These are phyloP conservation scores for Citrus mangshanensis DNA, from an alignment of 345 rosid genomes.

Conservation along the genomic window DNA sequence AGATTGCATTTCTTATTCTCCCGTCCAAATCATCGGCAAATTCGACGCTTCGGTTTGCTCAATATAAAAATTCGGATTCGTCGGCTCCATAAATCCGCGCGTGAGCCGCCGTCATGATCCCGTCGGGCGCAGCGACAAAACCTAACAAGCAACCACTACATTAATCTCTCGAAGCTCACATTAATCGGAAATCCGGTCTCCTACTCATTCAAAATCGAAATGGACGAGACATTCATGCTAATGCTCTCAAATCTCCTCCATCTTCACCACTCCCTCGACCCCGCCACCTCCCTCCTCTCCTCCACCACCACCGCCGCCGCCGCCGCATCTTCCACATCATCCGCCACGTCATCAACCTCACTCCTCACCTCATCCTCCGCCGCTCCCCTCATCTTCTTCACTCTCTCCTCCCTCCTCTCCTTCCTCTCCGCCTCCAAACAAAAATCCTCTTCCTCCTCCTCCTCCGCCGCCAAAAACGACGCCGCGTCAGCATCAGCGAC, in stretches of 20 bases:
- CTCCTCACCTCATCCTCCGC: slow-evolving; percentile 54
- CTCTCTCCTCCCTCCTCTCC: slow-evolving; percentile 56
- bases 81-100: not conserved
- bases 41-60: not conserved
- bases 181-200: too few relatives aligned
- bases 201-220: slow-evolving; percentile 2
- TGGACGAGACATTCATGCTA: slow-evolving; percentile 85
- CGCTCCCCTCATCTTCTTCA: slow-evolving; percentile 54
- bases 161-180: too few relatives aligned
- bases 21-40: not conserved
- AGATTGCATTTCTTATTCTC: too few relatives aligned
- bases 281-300: slow-evolving; percentile 60
- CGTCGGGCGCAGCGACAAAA: not conserved
- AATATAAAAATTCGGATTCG: not conserved
- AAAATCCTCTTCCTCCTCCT: slow-evolving; percentile 19
- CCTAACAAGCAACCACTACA: not conserved
- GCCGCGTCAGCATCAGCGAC: slow-evolving; percentile 33
- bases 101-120: not conserved
- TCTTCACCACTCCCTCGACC: slow-evolving; percentile 84
- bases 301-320: slow-evolving; percentile 42
- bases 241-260: slow-evolving; percentile 92
- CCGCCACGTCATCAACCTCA: slow-evolving; percentile 40
- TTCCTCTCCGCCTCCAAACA: slow-evolving; percentile 41
- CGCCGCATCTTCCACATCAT: slow-evolving; percentile 28
- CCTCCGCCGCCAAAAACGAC: slow-evolving; percentile 27